A percentile compares a stretch with the other conserved stretches of the same genome.
Evolutionary conservation across 179 eudicot species (phyloP).

Genomic region (Silene noctiflora): DNA sequence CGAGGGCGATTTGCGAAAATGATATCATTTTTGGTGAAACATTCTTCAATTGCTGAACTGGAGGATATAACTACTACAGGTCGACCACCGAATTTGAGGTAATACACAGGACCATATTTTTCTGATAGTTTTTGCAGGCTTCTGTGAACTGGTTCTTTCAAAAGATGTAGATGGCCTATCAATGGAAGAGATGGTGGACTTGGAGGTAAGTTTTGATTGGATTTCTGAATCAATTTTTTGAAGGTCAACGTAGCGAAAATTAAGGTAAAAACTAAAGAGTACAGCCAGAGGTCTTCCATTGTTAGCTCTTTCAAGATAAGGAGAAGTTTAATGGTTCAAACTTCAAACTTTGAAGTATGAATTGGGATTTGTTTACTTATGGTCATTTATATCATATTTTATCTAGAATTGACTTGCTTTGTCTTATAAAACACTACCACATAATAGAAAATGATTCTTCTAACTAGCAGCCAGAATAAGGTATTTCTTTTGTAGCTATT

Average conservation of each 20-base stretch:
- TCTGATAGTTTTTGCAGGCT: slow-evolving; percentile 22
- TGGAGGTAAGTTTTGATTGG: slow-evolving; percentile 29
- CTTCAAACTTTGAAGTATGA: not conserved
- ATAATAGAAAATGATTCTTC: not conserved
- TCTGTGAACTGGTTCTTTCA: slow-evolving; percentile 32
- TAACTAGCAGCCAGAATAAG: not conserved
- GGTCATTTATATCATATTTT: not conserved
- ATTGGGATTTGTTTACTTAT: not conserved
- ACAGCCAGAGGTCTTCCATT: slow-evolving; percentile 25
- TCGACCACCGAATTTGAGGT: slow-evolving; percentile 22
- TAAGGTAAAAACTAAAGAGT: slow-evolving; percentile 2
- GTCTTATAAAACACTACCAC: not conserved
- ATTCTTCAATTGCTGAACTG: slow-evolving; percentile 26
- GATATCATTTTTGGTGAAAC: slow-evolving; percentile 25
- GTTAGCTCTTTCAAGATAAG: no score
- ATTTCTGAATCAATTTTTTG: not conserved
- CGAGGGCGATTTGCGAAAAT: slow-evolving; percentile 33
- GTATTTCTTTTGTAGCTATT: no score
- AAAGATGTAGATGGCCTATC: slow-evolving; percentile 40
- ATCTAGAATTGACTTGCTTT: not conserved
- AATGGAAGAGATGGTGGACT: slow-evolving; percentile 35
- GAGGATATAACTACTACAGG: slow-evolving; percentile 26
- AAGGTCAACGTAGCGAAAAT: not conserved
- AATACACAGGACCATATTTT: slow-evolving; percentile 30
- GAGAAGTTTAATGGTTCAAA: not conserved